Base-by-base conservation (phyloP, 139 green algal genomes). In the Yamagishiella unicocca region DNA sequence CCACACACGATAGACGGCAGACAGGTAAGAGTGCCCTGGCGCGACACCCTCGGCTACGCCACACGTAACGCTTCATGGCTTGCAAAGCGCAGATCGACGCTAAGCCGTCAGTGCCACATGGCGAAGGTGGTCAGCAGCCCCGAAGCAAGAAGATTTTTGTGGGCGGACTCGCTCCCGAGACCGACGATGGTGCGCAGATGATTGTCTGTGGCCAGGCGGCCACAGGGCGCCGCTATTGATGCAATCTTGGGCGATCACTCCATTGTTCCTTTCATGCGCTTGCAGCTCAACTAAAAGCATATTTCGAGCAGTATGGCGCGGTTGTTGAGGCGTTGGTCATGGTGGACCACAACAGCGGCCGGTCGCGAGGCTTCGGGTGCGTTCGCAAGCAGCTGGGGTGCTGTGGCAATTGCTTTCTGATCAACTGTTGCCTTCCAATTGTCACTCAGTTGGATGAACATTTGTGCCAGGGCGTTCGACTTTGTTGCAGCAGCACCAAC, bases 241-340 rank as follows among this genome's bases (percentile, higher is more conserved):
- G n/a, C n/a, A n/a, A n/a, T n/a, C n/a, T n/a, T n/a, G n/a, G n/a
- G n/a, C n/a, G n/a, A n/a, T n/a, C n/a, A n/a, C n/a, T n/a, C n/a
- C n/a, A n/a, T n/a, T n/a, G n/a, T n/a, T n/a, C n/a, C n/a, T n/a
- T n/a, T n/a, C n/a, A 19, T 68, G 24, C 19, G 0, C 7, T 84
- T 45, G 64, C 82, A 87, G 82, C 31, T 22, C 50, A 72, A 1
- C 95, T 98, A 73, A 88, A 88, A 38, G 85, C 95, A 27, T 95
- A 96, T 89, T 99, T 99, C 93, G 95, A 95, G 19, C 90, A 94
- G 55, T 99, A 96, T 92, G 97, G 96, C n/a, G 91, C 93, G 27
- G 92, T 98, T 8, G 27, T 93, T 6, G 93, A 96, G 84, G 91
- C 93, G 22, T 93, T 96, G 72, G 97, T 98, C 64, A 98, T 98